Base-by-base conservation (phyloP, 257 asterid species). In the Solanum lignicaule region DNA sequence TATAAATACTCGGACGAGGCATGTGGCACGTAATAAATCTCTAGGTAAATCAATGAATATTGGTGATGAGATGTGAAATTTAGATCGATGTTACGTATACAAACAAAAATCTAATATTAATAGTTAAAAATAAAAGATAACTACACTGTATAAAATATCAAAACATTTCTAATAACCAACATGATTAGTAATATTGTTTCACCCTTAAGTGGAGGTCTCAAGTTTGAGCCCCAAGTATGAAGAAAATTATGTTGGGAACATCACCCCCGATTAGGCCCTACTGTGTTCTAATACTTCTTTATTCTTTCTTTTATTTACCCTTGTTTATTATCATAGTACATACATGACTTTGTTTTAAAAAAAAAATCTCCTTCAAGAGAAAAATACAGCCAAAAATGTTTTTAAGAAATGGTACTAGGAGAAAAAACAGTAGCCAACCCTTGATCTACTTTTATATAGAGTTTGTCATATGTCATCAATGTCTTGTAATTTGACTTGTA, bases 361-460 rank as follows among this genome's bases (percentile, higher is more conserved):
- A 43, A 72, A 74, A 27, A 9, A 23, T 43, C 39, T 79, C 66
- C 9, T 25, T 48, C 58, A 48, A 48, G 58, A 48, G 21, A 48
- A 48, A 43, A 15, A 48, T 48, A 48, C 58, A 48, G 33, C 58
- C 21, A 38, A 75, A 38, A 21, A 25, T 11, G 9, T 5, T 25
- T 2, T 39, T 41, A 79, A 2, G 84, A 43, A 81, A 81, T 43
- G 3, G 6, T 27, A 74, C 83, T 87, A 7, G 99, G 99, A 76
- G 96, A 89, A 90, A 96, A 97, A 43, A 97, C 38, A 60, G 99
- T 95, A 84, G 98, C 98, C 95, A 96, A 92, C 18, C 98, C 99
- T 91, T 93, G 98, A 91, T 97, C 98, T 36, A 97, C 93, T 86
- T 86, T 91, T 35, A 97, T 90, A 52, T 90, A 76, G 48, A 97